Evolutionary conservation across 1,284 basidiomycete genomes (phyloP).

Genomic region (Ustilago xerochloae): DNA sequence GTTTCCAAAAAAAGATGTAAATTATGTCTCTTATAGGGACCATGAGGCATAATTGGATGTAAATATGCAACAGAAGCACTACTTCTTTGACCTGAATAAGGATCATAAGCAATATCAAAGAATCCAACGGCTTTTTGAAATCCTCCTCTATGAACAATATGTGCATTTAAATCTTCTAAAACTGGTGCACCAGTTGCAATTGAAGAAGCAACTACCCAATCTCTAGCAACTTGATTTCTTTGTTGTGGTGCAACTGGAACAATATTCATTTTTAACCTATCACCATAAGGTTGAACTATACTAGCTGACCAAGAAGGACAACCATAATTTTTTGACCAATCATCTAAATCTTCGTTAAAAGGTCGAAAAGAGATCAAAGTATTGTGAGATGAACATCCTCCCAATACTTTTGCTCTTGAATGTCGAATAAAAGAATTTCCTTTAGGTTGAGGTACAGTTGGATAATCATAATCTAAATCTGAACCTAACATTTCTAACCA

Average conservation of each 20-base stretch:
- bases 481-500: conserved; percentile 68
- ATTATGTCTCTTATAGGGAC: conserved; percentile 63
- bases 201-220: conserved; percentile 65
- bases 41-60: conserved; percentile 68
- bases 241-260: conserved; percentile 67
- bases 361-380: conserved; percentile 69
- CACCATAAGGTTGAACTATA: conserved; percentile 66
- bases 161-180: conserved; percentile 65
- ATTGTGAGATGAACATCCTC: conserved; percentile 69
- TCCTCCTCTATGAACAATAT: conserved; percentile 63
- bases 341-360: conserved; percentile 68
- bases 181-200: conserved; percentile 62
- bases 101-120: conserved; percentile 68
- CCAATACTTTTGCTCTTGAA: conserved; percentile 66
- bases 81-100: conserved; percentile 63
- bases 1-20: conserved; percentile 68
- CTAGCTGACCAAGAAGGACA: conserved; percentile 63
- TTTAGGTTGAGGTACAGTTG: conserved; percentile 65
- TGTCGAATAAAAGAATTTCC: conserved; percentile 69
- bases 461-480: conserved; percentile 68
- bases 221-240: conserved; percentile 66
- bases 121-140: conserved; percentile 67
- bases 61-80: conserved; percentile 68
- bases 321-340: conserved; percentile 65
- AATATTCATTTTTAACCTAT: conserved; percentile 67